A percentile compares a stretch with the other conserved stretches of the same genome.
Evolutionary conservation across 140 eudicot species (phyloP).

Genomic region (Oenanthe javanica): DNA sequence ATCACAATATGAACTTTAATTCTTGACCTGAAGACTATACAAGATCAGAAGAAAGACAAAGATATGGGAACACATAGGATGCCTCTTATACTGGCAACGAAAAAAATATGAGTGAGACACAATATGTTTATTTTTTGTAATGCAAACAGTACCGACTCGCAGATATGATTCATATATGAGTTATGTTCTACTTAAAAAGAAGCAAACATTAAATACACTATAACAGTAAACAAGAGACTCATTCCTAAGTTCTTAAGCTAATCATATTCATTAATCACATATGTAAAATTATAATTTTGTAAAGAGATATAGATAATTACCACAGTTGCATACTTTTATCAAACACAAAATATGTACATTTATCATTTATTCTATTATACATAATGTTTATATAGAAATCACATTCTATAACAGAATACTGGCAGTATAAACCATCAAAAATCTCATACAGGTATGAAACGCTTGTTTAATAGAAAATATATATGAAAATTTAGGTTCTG

Average conservation of each 20-base stretch:
- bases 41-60: conserved; percentile 36
- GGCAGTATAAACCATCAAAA: neutral
- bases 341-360: neutral
- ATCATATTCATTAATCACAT: neutral
- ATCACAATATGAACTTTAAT: conserved; percentile 58
- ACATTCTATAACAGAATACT: neutral
- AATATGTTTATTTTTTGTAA: neutral
- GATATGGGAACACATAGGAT: neutral
- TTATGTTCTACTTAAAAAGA: neutral
- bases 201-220: neutral
- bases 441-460: neutral
- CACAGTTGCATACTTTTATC: neutral
- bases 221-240: neutral
- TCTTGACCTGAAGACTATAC: conserved; percentile 76
- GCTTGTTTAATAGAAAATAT: neutral
- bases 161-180: neutral
- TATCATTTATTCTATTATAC: neutral
- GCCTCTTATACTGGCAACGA: neutral
- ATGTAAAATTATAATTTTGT: neutral
- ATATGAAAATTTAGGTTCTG: neutral
- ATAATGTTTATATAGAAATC: neutral
- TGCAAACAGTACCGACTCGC: neutral
- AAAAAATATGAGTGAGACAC: neutral
- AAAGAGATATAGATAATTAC: neutral
- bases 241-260: neutral